phyloP scores from a whole-genome alignment of 345 rosid species.

The Conringia planisiliqua region DNA sequence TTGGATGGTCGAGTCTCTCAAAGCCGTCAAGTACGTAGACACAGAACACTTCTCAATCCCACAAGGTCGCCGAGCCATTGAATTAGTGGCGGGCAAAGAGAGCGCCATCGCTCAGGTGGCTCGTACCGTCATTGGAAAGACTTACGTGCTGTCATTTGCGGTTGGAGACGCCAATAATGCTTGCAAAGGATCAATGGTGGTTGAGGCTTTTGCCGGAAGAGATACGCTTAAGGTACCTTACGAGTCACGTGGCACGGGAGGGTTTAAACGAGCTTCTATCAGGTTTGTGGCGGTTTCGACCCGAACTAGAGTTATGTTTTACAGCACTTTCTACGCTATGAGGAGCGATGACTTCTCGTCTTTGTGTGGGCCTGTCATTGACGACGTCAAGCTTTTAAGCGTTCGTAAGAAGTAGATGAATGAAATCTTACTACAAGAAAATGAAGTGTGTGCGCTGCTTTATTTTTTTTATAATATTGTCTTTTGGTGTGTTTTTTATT shows the following conservation, averaged over 20 bases:
- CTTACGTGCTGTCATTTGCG: conserved; percentile 54
- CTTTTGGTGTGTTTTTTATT: conserved; percentile 19
- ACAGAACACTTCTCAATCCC: conserved; percentile 62
- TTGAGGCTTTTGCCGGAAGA: conserved; percentile 74
- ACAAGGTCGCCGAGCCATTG: conserved; percentile 62
- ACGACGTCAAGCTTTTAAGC: conserved; percentile 64
- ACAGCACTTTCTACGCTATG: conserved; percentile 73
- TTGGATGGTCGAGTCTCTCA: conserved; percentile 85
- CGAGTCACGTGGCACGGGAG: conserved; percentile 66
- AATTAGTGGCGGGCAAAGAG: conserved; percentile 85
- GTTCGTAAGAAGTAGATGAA: conserved; percentile 33
- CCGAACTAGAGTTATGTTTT: conserved; percentile 60
- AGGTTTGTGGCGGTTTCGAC: conserved; percentile 48
- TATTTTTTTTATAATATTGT: not conserved
- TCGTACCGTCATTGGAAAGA: conserved; percentile 50
- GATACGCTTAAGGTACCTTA: conserved; percentile 60
- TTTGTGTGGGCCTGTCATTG: conserved; percentile 80
- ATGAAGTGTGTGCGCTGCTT: not conserved
- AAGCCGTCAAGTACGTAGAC: conserved; percentile 89
- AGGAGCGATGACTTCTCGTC: conserved; percentile 72
- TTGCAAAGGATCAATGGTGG: conserved; percentile 70
- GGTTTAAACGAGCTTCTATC: conserved; percentile 59
- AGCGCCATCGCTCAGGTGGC: conserved; percentile 75
- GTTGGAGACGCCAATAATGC: conserved; percentile 76
- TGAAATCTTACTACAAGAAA: not conserved